Conservation (phyloP, 2,329 filamentous ascomycete genomes). For the Aspergillus sp. region DNA sequence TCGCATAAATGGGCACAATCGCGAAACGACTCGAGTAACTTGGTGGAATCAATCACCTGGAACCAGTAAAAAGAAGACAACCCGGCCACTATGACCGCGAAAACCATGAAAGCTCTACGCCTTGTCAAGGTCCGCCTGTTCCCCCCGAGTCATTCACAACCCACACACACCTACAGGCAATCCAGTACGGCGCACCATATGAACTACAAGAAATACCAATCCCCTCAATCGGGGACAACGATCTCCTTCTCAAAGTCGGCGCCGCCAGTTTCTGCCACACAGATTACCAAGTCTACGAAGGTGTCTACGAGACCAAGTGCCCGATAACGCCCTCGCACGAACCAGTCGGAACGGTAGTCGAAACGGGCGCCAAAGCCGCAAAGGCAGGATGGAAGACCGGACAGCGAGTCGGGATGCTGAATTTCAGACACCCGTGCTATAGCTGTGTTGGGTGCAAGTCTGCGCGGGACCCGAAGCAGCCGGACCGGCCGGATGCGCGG, state of each 20-base stretch:
- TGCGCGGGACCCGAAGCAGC: not conserved
- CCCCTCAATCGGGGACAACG: not conserved
- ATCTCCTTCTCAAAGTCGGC: conserved; percentile 11
- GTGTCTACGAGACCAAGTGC: conserved; percentile 1
- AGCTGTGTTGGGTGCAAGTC: conserved; percentile 2
- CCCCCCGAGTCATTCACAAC: not conserved
- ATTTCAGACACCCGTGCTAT: conserved; percentile 13
- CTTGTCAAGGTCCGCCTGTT: not conserved
- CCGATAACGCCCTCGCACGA: conserved; percentile 14
- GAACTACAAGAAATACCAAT: not conserved
- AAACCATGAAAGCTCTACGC: not conserved
- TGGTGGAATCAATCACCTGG: not conserved
- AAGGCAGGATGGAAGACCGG: conserved; percentile 3
- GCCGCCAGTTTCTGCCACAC: conserved; percentile 17
- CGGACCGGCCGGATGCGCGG: not conserved
- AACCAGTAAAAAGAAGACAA: not conserved
- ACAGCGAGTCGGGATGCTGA: conserved; percentile 12
- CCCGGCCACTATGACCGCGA: not conserved
- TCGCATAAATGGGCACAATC: not conserved
- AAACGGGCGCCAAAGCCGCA: not conserved
- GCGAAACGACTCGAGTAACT: not conserved
- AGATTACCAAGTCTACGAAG: conserved; percentile 14
- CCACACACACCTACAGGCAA: not conserved
- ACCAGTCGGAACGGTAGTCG: conserved; percentile 7
- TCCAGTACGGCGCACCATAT: not conserved